Conservation (phyloP, 345 rosid species). For the Brassica cretica region DNA sequence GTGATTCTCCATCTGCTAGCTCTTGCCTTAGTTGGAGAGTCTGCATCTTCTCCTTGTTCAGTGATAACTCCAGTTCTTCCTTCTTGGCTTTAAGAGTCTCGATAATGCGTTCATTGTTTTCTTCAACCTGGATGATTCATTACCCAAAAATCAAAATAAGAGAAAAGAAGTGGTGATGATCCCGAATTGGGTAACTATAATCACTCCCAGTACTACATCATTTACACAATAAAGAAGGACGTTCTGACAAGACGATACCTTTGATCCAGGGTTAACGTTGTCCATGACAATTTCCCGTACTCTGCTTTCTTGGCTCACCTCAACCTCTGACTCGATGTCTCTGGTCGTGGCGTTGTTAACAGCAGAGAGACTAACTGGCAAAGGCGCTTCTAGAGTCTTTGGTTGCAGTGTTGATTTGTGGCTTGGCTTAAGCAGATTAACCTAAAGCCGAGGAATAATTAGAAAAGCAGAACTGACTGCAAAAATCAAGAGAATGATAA, state of each 20-base stretch:
- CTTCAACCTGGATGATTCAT: slow-evolving; percentile 59
- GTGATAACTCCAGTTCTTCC: slow-evolving; percentile 72
- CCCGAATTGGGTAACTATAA: background rate
- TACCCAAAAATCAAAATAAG: background rate
- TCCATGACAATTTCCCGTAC: slow-evolving; percentile 87
- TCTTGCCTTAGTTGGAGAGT: slow-evolving; percentile 78
- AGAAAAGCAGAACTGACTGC: slow-evolving; percentile 22
- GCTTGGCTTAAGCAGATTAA: slow-evolving; percentile 92
- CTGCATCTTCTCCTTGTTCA: slow-evolving; percentile 71
- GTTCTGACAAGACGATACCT: too few species aligned
- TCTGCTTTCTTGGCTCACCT: slow-evolving; percentile 76
- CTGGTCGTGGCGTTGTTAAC: slow-evolving; percentile 65
- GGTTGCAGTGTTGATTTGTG: slow-evolving; percentile 84
- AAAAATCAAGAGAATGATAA: slow-evolving; percentile 3
- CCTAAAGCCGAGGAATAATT: slow-evolving; percentile 46
- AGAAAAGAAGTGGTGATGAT: slow-evolving; percentile 11
- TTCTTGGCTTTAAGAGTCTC: slow-evolving; percentile 69
- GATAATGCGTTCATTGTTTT: slow-evolving; percentile 47
- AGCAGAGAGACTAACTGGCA: slow-evolving; percentile 83
- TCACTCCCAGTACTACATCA: slow-evolving; percentile 1
- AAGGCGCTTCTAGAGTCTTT: slow-evolving; percentile 53
- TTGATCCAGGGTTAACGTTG: slow-evolving; percentile 54
- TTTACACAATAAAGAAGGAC: too few species aligned
- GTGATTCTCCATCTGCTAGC: slow-evolving; percentile 66
- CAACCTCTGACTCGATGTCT: slow-evolving; percentile 81